Base-by-base conservation (phyloP, 1,284 basidiomycete species). In the Tausonia pullulans region DNA sequence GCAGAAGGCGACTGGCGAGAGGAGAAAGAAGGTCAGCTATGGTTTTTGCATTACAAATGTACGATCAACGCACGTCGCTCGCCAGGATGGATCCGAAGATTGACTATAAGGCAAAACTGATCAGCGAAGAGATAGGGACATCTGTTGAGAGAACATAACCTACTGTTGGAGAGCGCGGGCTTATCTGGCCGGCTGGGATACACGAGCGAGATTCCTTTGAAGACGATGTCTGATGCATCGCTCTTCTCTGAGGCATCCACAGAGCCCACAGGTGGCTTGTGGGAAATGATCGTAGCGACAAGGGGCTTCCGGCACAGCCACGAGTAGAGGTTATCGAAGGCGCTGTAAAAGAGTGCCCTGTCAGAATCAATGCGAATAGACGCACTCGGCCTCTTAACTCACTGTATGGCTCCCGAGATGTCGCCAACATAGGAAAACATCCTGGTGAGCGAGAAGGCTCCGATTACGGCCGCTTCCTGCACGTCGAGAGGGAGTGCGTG, bases 401-500 rank as follows among this genome's bases (percentile, higher is more conserved):
- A 27, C 27, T 68, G 68, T 9, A 67, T 59, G 58, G 73, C 71
- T 54, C 73, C 66, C 2, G 70, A 68, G 54, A 73, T 67, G 59
- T 75, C 74, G 9, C 72, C 73, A 1, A 71, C 68, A 58, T 71
- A 75, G 6, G 72, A 71, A 14, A 73, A 69, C 27, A 73, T 62
- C 39, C 71, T 70, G 16, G 72, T 65, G 40, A 68, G 64, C 6
- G 69, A 67, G 68, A 77, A 78, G 4, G 73, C 69, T 1, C 74
- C 75, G 46, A 79, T 73, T 57, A 77, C 70, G 46, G 75, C 72
- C 0, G 74, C 71, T 67, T 79, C 78, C 62, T 71, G 74, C 3
- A 75, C 41, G 63, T 56, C 40, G 57, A 65, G 40, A 40, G 5
- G 4, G 14, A 43, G 13, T 4, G 56, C 13, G 56, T 65, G n/a